These are phyloP conservation scores for Aspergillus homomorphus DNA, from an alignment of 495 filamentous ascomycete species.

Conservation along the genomic window DNA sequence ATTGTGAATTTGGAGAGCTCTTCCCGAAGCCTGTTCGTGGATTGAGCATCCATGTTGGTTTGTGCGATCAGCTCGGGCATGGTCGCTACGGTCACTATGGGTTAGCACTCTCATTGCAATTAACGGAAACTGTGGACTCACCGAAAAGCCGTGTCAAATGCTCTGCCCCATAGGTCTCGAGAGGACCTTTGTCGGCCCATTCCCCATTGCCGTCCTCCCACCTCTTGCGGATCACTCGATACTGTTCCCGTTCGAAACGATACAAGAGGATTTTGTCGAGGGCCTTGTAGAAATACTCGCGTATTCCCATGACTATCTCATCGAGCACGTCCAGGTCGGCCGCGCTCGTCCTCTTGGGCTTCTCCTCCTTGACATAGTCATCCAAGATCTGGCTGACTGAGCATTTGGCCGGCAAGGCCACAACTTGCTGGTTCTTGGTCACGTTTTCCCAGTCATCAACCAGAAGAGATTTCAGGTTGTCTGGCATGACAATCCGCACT, in stretches of 20 bases:
- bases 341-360: slow-evolving; percentile 58
- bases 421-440: slow-evolving; percentile 87
- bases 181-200: slow-evolving; percentile 58
- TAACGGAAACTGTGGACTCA: slow-evolving; percentile 40
- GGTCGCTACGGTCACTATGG: slow-evolving; percentile 55
- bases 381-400: slow-evolving; percentile 75
- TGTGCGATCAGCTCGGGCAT: slow-evolving; percentile 93
- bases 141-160: slow-evolving; percentile 85
- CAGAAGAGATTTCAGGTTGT: slow-evolving; percentile 81
- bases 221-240: slow-evolving; percentile 63
- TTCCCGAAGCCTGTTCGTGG: slow-evolving; percentile 79
- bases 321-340: slow-evolving; percentile 80
- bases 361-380: slow-evolving; percentile 70
- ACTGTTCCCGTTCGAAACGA: slow-evolving; percentile 85
- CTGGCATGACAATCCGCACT: slow-evolving; percentile 75
- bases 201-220: slow-evolving; percentile 56
- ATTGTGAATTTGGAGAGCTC: slow-evolving; percentile 76
- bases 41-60: slow-evolving; percentile 94
- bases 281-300: slow-evolving; percentile 86
- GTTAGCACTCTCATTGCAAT: slow-evolving; percentile 14
- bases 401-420: slow-evolving; percentile 72
- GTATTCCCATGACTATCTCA: slow-evolving; percentile 77
- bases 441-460: slow-evolving; percentile 99
- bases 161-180: slow-evolving; percentile 89
- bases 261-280: slow-evolving; percentile 88